These are phyloP conservation scores for Globisporangium middletonii DNA, from an alignment of 352 stramenopile species.

Conservation along the genomic window DNA sequence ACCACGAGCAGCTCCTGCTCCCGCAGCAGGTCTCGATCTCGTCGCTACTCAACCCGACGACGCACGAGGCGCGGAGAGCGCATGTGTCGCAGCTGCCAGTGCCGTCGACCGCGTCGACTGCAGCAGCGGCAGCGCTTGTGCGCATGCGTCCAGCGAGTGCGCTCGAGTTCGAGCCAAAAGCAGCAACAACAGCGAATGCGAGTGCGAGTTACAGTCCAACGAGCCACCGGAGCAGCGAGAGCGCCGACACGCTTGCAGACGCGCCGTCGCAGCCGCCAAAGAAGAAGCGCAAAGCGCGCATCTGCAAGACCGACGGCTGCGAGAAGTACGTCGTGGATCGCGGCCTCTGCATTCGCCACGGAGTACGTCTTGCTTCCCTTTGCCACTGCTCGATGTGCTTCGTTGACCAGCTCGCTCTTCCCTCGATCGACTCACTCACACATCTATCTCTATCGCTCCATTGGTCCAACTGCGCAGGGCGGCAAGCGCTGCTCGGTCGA, in stretches of 20 bases:
- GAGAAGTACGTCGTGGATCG: slow-evolving; percentile 42
- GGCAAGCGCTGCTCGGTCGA: slow-evolving; percentile 37
- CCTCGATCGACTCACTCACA: no score
- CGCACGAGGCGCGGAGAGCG: neutral
- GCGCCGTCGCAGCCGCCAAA: slow-evolving; percentile 9
- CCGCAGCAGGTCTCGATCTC: slow-evolving; percentile 8
- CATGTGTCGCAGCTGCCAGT: neutral
- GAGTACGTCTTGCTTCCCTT: slow-evolving; percentile 14
- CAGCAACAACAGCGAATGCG: neutral
- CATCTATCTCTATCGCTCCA: no score
- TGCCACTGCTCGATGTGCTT: neutral
- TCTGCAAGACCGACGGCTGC: slow-evolving; percentile 33
- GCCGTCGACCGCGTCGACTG: neutral
- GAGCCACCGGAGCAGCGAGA: slow-evolving; percentile 4
- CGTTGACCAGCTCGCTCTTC: neutral
- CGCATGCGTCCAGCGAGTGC: neutral
- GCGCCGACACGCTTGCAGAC: neutral
- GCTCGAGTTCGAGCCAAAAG: neutral
- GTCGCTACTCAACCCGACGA: slow-evolving; percentile 9
- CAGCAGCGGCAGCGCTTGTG: neutral
- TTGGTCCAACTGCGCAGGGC: slow-evolving; percentile 11
- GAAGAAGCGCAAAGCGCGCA: slow-evolving; percentile 38
- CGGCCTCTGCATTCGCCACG: slow-evolving; percentile 37
- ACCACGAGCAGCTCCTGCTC: neutral
- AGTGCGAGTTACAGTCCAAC: neutral